Base-by-base conservation (phyloP, 352 stramenopile genomes). In the Paralagenidium karlingii region DNA sequence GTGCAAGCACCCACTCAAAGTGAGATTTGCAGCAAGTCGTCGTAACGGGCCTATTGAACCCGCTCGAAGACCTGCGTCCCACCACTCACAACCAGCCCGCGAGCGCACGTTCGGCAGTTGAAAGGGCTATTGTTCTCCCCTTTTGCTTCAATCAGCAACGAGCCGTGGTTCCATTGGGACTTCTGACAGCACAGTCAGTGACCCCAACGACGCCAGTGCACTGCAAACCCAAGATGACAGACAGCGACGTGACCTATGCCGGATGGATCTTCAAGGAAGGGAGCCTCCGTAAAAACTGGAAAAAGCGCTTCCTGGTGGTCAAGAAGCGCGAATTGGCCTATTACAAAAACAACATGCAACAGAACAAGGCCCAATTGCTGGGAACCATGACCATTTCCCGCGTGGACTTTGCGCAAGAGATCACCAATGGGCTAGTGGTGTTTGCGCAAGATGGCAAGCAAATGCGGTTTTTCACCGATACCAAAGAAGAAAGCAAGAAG, bases 401-500 rank as follows among this genome's bases (percentile, higher is more conserved):
- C 50, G 67, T 82, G 19, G 73, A 87, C 53, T 58, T 55, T 5
- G 55, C 71, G 32, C 44, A 50, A 15, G 65, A 73, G 38, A 86
- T 87, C 53, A 82, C 73, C 13, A 86, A 87, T 41, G 73, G 76
- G 0, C 53, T 90, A 34, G 48, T 78, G 24, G 73, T 87, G 55
- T 38, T 60, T 34, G 63, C 70, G 38, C 58, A 62, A 0, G 70
- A 86, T 40, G 76, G 73, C 2, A 62, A 74, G 1, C 49, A 78
- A 43, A 73, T 87, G 58, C 82, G 83, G 55, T 70, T 90, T 46
- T 86, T 84, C 43, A 84, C 68, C 29, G 75, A 90, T 46, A 84
- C 70, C 10, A 60, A 68, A 22, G 57, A 42, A 3, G 76, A 90
- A 47, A 68, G 58, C 24, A 67, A 84, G 41, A 67, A 70, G 39